Base-by-base conservation (phyloP, 345 rosid species). In the Microthlaspi erraticum region DNA sequence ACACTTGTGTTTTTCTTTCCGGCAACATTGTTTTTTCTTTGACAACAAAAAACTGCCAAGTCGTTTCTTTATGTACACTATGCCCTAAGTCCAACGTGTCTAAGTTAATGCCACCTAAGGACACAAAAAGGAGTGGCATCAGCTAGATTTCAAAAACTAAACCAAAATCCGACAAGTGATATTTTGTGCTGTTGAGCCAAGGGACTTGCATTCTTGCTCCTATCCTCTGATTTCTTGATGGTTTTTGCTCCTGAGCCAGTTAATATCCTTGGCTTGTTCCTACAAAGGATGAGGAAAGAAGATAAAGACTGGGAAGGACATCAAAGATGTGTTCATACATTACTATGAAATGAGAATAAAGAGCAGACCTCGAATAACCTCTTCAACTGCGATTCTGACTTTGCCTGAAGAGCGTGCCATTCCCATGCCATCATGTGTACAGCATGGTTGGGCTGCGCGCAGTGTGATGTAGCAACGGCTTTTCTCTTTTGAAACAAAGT, bases 391-490 rank as follows among this genome's bases (percentile, higher is more conserved):
- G 0, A 8, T 49, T 73, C 66, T 57, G 72, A 31, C 71, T 49
- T 57, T 14, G 5, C 38, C 43, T 65, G 77, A 10, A 34, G 72
- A 32, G 54, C 66, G 13, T 46, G 33, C 77, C 77, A 73, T 33
- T 73, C 66, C 38, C 7, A 12, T 5, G 45, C 77, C 72, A 73
- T 57, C 23, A 29, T 44, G 37, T 58, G 11, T 18, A 73, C 77
- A 39, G 41, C 7, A 60, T 73, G 72, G 66, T 73, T 73, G 9
- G 77, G 60, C 38, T 73, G 77, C 6, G 72, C 32, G 53, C 53
- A 65, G 31, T 73, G 77, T 57, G 72, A 52, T 33, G 77, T 73
- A 12, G 77, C 50, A 31, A 73, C 72, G 3, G 66, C 72, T 7
- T 29, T 66, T 65, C 38, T 65, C 77, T 73, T 18, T 48, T 31